Conservation (phyloP, 2,329 filamentous ascomycete species). For the Xylariaceae sp. region DNA sequence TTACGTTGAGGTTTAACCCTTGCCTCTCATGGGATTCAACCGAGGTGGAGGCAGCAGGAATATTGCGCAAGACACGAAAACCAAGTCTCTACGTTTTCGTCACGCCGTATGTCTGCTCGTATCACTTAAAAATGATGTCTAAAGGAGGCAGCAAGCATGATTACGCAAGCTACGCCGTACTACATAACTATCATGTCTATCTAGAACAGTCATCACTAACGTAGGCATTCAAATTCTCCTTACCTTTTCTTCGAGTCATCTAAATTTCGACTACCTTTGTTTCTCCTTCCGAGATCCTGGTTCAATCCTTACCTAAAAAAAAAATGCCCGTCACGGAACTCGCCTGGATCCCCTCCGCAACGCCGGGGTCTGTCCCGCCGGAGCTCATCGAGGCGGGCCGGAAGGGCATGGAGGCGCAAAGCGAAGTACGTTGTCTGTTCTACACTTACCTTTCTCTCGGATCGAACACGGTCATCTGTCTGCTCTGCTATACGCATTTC, state of each 20-base stretch:
- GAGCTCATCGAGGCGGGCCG: constrained; percentile 8
- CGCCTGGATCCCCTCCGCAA: constrained; percentile 29
- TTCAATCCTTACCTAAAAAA: constrained; percentile 1
- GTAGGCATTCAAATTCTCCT: no score
- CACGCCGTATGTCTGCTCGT: background rate
- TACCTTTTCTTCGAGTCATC: background rate
- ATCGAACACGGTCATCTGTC: no score
- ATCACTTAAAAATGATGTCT: no score
- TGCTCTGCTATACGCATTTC: no score
- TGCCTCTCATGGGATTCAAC: background rate
- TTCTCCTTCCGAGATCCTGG: background rate
- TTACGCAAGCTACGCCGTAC: no score
- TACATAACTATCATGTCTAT: background rate
- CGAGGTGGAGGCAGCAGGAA: constrained; percentile 15
- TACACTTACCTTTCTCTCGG: background rate
- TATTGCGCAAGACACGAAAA: constrained; percentile 10
- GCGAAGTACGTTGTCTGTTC: constrained; percentile 16
- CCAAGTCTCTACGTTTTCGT: background rate
- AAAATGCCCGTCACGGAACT: constrained; percentile 34
- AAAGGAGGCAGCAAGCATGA: no score
- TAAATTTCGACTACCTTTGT: background rate
- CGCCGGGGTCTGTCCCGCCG: constrained; percentile 24
- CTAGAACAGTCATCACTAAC: no score
- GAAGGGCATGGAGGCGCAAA: constrained; percentile 25
- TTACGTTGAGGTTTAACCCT: background rate